Percentiles rank a stretch among this genome's conserved stretches.
Conservation (phyloP, 352 stramenopile species). For the Phytophthora agathidicida region DNA sequence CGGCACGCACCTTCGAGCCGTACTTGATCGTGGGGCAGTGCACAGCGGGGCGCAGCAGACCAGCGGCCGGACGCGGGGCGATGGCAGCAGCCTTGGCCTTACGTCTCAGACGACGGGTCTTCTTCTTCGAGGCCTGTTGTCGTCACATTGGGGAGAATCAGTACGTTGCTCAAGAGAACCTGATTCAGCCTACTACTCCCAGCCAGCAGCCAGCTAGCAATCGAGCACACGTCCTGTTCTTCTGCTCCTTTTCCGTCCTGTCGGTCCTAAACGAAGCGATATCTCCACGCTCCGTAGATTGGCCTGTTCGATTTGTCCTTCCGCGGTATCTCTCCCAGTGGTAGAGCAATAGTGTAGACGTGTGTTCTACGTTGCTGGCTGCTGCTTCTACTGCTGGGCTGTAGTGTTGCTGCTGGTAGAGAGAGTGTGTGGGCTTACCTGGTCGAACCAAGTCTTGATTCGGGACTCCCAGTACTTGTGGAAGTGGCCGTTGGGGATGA, state of each 20-base stretch:
- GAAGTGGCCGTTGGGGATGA: conserved; percentile 99
- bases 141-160: conserved; percentile 30
- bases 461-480: conserved; percentile 99
- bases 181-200: conserved; percentile 11
- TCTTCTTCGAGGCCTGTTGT: conserved; percentile 98
- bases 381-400: background rate
- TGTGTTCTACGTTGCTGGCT: conserved; percentile 13
- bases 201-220: background rate
- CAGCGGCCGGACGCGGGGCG: conserved; percentile 95
- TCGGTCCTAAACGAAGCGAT: no score
- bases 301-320: no score
- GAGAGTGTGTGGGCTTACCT: conserved; percentile 59
- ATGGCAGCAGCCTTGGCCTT: conserved; percentile 98
- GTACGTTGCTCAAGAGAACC: background rate
- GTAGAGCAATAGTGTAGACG: no score
- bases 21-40: conserved; percentile 99
- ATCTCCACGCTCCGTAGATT: background rate
- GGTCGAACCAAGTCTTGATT: conserved; percentile 97
- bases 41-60: conserved; percentile 96
- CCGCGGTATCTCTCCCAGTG: no score
- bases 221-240: background rate
- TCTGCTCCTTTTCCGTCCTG: no score
- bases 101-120: conserved; percentile 93
- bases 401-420: background rate
- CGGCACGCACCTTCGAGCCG: conserved; percentile 97